Base-by-base conservation (phyloP, 331 rosid genomes). In the Telfairia occidentalis region DNA sequence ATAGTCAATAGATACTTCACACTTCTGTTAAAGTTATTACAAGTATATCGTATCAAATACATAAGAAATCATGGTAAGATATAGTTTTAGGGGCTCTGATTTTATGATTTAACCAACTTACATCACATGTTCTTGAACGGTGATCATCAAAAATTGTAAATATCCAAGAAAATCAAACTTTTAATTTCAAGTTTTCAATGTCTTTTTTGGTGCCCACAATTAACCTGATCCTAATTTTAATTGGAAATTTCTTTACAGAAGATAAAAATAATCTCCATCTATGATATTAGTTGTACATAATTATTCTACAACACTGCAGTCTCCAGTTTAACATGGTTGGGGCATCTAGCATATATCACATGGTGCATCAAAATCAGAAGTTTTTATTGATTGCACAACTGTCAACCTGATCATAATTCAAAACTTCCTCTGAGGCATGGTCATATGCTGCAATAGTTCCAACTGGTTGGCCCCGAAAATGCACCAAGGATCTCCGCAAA, bases 371-470 rank as follows among this genome's bases (percentile, higher is more conserved):
- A 32, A 72, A 73, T 26, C 57, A 53, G 3, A 37, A 24, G 16
- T 23, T 9, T 55, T 48, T 6, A 34, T 28, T 71, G 18, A 2
- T 34, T 6, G 65, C 52, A 64, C 57, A 71, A 48, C 21, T 16
- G 40, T 32, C n/a, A 67, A 93, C 98, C 90, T 94, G 98, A 86
- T 94, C 98, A 74, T 94, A 94, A 83, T 94, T 94, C 48, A 94
- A 82, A 77, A 94, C 95, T 83, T 94, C 98, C 89, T 94, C 97
- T 0, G 98, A 78, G 52, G 96, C 97, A 77, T 94, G 97, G 72
- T 94, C 98, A 67, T 82, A 80, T 3, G 98, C 98, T 45, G 96
- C 98, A 80, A 94, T 89, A 45, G 98, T 94, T 67, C 98, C 98
- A 12, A 94, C 95, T 0, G 98, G 98, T 81, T 88, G 97, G 70